These are phyloP conservation scores for Kwoniella dejecticola DNA, from an alignment of 768 basidiomycete genomes.

Conservation along the genomic window DNA sequence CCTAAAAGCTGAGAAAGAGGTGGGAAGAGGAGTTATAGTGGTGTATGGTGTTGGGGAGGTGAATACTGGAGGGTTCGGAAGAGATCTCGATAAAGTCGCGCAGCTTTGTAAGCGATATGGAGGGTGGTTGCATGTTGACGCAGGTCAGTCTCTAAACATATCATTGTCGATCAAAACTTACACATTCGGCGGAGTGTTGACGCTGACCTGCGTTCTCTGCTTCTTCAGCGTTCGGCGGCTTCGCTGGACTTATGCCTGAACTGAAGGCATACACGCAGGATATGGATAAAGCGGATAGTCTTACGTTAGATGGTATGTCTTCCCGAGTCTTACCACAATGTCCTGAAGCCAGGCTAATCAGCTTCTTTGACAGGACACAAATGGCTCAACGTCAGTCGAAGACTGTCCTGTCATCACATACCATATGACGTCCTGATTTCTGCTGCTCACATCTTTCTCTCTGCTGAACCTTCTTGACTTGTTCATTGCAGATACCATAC, in stretches of 20 bases:
- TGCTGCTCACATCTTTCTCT: background rate
- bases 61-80: slow-evolving; percentile 58
- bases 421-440: background rate
- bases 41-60: slow-evolving; percentile 58
- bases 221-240: slow-evolving; percentile 58
- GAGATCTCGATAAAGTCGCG: slow-evolving; percentile 49
- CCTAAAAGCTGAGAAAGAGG: slow-evolving; percentile 42
- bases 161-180: too few species aligned
- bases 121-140: slow-evolving; percentile 60
- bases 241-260: slow-evolving; percentile 56
- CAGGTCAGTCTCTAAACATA: slow-evolving; percentile 47
- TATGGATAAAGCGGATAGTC: slow-evolving; percentile 57
- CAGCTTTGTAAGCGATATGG: slow-evolving; percentile 54
- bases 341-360: background rate
- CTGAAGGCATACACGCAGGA: slow-evolving; percentile 46
- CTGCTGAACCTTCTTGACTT: background rate
- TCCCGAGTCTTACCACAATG: too few species aligned
- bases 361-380: slow-evolving; percentile 34
- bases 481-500: slow-evolving; percentile 46
- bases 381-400: slow-evolving; percentile 58
- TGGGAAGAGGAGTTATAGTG: slow-evolving; percentile 52
- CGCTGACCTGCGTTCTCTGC: background rate
- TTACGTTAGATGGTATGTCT: slow-evolving; percentile 57
- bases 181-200: too few species aligned
- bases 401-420: background rate